Evolutionary conservation across 2,329 filamentous ascomycete genomes (phyloP), one percentile per base, ranked within the genome.

Genomic region (Chaetomiaceae sp.): DNA sequence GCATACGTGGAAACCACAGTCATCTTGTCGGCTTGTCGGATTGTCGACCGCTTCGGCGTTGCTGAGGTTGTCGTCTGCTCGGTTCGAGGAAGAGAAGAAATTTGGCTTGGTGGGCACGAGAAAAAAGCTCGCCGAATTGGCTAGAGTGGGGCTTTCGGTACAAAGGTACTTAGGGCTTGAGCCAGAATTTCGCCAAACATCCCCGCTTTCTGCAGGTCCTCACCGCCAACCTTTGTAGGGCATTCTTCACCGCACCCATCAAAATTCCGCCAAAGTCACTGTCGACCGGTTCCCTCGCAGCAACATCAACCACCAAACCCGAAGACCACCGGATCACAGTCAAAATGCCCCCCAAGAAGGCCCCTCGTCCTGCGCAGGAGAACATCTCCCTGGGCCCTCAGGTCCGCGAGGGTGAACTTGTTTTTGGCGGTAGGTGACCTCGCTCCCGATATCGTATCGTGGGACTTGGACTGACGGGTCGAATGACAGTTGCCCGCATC

Each of bases 351-450:
- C 91, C 91, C 76, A 95, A 95, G 85, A 91, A 92, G 83, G 85
- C 86, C 76, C 79, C 84, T 70, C 83, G 87, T 74, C 85, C 88
- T 71, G 82, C 84, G 69, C 85, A 92, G 81, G 94, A 97, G 87
- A 99, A 99, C 81, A 94, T 99, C 83, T 91, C 88, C 78, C 85
- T 97, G 70, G 94, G 94, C 70, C 94, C 94, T 74, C 89, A 96
- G 77, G 89, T 91, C 80, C 88, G 62, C 48, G 60, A 63, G 92
- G 91, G 91, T 80, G 90, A 95, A 81, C 89, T 95, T 76, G 91
- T 96, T 76, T 96, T 96, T 76, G 91, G 91, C 76, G 91, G 59
- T 63, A 48, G 17, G 60, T 55, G n/a, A 34, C 22, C 22, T 27
- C 33, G 17, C 36, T n/a, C n/a, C 29, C 8, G 4, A 17, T 37